phyloP scores from a whole-genome alignment of 1,284 basidiomycete genomes.

The Cutaneotrichosporon mucoides region DNA sequence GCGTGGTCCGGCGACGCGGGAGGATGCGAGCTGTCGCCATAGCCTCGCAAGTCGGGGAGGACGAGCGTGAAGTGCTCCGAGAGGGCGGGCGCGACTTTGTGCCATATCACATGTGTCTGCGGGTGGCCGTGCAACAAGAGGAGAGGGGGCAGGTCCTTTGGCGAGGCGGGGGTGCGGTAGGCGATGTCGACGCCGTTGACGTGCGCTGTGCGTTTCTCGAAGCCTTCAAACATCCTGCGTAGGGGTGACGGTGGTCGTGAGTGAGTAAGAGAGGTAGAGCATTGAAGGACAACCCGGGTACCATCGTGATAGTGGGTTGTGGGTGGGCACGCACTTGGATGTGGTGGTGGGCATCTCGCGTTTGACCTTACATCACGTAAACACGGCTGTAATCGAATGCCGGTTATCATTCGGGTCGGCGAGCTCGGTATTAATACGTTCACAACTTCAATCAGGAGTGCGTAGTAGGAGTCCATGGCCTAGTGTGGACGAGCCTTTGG shows the following conservation, averaged over 20 bases:
- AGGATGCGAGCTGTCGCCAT: constrained; percentile 33
- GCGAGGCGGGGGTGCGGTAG: neutral
- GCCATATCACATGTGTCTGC: constrained; percentile 45
- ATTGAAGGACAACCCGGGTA: too few relatives aligned
- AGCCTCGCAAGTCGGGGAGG: constrained; percentile 41
- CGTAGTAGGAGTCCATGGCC: too few relatives aligned
- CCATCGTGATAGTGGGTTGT: too few relatives aligned
- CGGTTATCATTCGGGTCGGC: too few relatives aligned
- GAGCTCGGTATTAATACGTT: too few relatives aligned
- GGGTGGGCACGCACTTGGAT: too few relatives aligned
- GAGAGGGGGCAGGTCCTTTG: constrained; percentile 12
- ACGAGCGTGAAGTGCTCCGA: constrained; percentile 41
- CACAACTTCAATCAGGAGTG: too few relatives aligned
- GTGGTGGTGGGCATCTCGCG: too few relatives aligned
- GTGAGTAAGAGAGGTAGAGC: too few relatives aligned
- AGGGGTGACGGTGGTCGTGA: neutral
- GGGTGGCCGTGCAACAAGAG: constrained; percentile 49
- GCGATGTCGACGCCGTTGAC: constrained; percentile 1
- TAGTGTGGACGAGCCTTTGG: too few relatives aligned
- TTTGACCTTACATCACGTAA: too few relatives aligned
- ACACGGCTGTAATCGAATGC: too few relatives aligned
- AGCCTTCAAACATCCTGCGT: neutral
- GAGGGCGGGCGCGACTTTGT: constrained; percentile 35
- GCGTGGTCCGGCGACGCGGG: constrained; percentile 30
- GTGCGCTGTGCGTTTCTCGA: neutral